Base-by-base conservation (phyloP, 768 basidiomycete species). In the Ramaria sp. region DNA sequence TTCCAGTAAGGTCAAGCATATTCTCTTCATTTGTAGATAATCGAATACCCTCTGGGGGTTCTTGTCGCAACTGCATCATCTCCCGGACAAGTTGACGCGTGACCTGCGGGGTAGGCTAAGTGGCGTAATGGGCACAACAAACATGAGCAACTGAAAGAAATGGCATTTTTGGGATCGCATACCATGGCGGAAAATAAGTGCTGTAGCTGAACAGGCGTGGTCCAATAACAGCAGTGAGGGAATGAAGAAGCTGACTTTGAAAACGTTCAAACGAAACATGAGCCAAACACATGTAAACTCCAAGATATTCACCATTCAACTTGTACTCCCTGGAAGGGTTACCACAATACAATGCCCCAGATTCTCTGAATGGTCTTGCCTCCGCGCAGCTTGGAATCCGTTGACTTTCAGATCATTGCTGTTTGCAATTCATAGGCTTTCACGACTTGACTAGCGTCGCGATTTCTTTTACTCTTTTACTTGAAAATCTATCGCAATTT, bases 1-100 rank as follows among this genome's bases (percentile, higher is more conserved):
- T 82, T 1, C 92, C 93, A 1, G 81, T 85, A 38, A 97, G 76
- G 64, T 90, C 85, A 20, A 92, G 70, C 71, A 95, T 82, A 63
- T 95, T 88, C 63, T 94, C 88, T 50, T 96, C 93, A 57, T 74
- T 85, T 3, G 85, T 81, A 53, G 84, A 78, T 27, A 96, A 76
- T 61, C 93, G 82, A 64, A 96, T 90, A n/a, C 92, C 93, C 63
- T 96, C 93, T 12, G 87, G 88, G 34, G 93, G 93, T 58, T 73
- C 83, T 58, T 76, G 84, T 68, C 83, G 81, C 56, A 97, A 78
- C 61, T 88, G 83, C 37, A 73, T 76, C 42, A 93, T 75, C 70
- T 96, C 93, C 51, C 88, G 82, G 77, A 94, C 86, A 63, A 96
- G 71, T 57, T 88, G 84, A 60, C 92, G 89, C 70, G 90, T 78